phyloP scores from a whole-genome alignment of 305 asterid species.

The Monarda citriodora region DNA sequence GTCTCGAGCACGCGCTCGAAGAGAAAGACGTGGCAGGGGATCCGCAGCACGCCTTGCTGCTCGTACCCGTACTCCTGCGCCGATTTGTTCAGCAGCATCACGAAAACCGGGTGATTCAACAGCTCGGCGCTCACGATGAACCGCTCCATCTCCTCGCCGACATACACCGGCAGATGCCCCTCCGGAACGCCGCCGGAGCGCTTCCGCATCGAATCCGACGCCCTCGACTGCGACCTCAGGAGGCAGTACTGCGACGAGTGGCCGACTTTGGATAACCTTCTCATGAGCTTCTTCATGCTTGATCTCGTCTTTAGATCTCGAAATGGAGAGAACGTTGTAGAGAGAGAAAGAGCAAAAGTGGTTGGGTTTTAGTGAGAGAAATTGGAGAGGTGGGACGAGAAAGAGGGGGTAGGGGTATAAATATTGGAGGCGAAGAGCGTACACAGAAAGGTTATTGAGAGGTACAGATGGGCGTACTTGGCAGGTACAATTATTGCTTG shows the following conservation, averaged over 20 bases:
- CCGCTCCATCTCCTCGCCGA: constrained; percentile 97
- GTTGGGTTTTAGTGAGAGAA: constrained; percentile 23
- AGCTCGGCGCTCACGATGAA: constrained; percentile 86
- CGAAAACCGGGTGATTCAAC: constrained; percentile 83
- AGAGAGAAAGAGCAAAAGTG: constrained; percentile 8
- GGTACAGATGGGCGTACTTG: constrained; percentile 93
- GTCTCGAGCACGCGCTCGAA: constrained; percentile 92
- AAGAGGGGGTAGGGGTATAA: constrained; percentile 21
- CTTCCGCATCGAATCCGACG: constrained; percentile 33
- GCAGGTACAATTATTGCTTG: constrained; percentile 74
- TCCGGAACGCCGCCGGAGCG: constrained; percentile 59
- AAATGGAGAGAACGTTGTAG: not conserved
- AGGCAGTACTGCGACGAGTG: constrained; percentile 75
- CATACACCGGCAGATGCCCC: constrained; percentile 94
- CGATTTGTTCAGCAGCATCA: constrained; percentile 60
- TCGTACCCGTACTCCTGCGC: constrained; percentile 95
- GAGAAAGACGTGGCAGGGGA: constrained; percentile 86
- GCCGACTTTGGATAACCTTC: constrained; percentile 65
- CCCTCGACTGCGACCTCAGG: constrained; percentile 41
- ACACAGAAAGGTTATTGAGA: constrained; percentile 40
- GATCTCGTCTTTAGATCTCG: not conserved
- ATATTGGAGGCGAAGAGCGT: constrained; percentile 23
- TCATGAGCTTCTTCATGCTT: constrained; percentile 74
- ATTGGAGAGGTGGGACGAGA: constrained; percentile 11
- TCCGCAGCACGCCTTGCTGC: constrained; percentile 86